Evolutionary conservation across 768 basidiomycete genomes (phyloP).

Genomic region (Tylopilus plumbeoviolaceoides): DNA sequence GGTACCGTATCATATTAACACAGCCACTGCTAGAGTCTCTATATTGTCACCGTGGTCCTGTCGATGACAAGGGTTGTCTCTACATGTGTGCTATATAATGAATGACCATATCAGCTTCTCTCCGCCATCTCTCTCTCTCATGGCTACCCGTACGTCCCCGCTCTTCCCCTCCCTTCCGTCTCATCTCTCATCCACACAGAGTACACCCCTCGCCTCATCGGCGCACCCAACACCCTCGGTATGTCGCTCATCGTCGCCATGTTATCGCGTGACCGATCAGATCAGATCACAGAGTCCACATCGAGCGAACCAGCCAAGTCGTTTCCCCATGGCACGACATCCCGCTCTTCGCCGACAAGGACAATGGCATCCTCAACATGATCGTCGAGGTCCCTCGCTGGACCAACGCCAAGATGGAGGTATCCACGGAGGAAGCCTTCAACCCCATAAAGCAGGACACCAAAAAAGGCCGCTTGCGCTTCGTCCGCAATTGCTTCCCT

Average conservation of each 20-base stretch:
- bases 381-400: conserved; percentile 97
- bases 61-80: no score
- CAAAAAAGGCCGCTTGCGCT: conserved; percentile 94
- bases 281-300: conserved; percentile 91
- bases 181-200: conserved; percentile 36
- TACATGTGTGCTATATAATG: no score
- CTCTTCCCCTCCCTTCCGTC: accelerated
- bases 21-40: no score
- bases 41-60: no score
- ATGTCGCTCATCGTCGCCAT: conserved; percentile 20
- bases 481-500: conserved; percentile 99
- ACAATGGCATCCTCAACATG: conserved; percentile 97
- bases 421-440: conserved; percentile 94
- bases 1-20: no score
- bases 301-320: conserved; percentile 84
- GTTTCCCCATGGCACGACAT: conserved; percentile 93
- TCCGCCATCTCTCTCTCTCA: conserved; percentile 19
- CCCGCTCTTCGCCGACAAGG: conserved; percentile 95
- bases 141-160: conserved; percentile 32
- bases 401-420: conserved; percentile 99
- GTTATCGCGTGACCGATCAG: conserved; percentile 20
- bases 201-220: conserved; percentile 74
- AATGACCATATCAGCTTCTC: no score
- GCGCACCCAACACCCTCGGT: conserved; percentile 94
- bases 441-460: conserved; percentile 99